Conservation (phyloP, 345 rosid genomes). For the Lumnitzera racemosa region DNA sequence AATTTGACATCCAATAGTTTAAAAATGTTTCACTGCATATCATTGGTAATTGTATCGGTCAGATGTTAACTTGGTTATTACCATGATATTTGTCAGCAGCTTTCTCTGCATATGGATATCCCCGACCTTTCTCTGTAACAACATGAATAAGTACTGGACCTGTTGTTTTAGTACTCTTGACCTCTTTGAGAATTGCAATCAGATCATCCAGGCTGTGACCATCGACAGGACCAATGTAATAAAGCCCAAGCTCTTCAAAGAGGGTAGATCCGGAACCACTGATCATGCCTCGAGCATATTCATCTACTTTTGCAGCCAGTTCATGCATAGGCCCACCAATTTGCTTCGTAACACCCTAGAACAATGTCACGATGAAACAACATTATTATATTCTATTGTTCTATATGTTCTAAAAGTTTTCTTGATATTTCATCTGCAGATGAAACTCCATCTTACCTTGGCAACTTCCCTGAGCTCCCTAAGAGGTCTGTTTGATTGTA, state of each 20-base stretch:
- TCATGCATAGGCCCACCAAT: conserved; percentile 92
- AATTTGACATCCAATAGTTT: too few species aligned
- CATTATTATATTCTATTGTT: background rate
- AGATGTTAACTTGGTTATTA: conserved; percentile 9
- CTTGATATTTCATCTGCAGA: background rate
- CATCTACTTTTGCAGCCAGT: conserved; percentile 93
- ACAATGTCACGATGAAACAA: background rate
- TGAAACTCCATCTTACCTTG: conserved; percentile 39
- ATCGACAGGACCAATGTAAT: conserved; percentile 96
- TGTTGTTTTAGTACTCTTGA: conserved; percentile 79
- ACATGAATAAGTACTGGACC: conserved; percentile 97
- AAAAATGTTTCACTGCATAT: background rate
- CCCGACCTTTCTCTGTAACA: conserved; percentile 97
- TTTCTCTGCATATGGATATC: conserved; percentile 94
- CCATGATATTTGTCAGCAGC: conserved; percentile 98
- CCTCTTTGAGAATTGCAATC: conserved; percentile 78
- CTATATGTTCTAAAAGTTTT: background rate
- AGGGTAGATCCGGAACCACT: conserved; percentile 93
- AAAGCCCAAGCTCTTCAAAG: conserved; percentile 93
- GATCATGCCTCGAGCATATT: conserved; percentile 97
- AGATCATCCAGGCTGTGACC: conserved; percentile 94
- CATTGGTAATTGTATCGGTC: background rate
- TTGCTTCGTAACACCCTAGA: conserved; percentile 87
- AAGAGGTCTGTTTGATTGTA: conserved; percentile 92
- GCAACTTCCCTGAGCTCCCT: conserved; percentile 97